A percentile compares a stretch with the other conserved stretches of the same genome.
Conservation (phyloP, 208 protist species). For the Blechomonas ayalai region DNA sequence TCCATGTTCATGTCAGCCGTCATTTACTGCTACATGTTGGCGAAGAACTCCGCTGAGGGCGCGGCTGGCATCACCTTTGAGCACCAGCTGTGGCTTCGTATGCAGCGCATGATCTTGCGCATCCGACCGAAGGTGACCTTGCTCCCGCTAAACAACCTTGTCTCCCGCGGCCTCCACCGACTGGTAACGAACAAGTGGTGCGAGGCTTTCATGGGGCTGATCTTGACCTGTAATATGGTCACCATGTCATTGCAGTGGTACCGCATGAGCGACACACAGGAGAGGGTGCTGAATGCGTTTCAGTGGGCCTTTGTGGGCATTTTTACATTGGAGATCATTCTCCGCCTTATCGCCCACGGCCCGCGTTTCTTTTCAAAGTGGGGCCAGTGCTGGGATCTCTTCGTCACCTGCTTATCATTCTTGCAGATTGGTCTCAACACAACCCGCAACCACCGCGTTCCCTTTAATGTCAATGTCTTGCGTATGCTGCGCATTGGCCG, state of each 20-base stretch:
- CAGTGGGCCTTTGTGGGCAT: conserved; percentile 84
- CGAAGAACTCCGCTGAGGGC: conserved; percentile 56
- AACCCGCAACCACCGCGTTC: conserved; percentile 33
- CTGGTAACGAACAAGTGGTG: conserved; percentile 43
- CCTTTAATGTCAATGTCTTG: conserved; percentile 86
- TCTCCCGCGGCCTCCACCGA: conserved; percentile 53
- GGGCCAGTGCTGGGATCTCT: conserved; percentile 82
- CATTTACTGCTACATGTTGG: conserved; percentile 85
- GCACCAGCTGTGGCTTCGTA: conserved; percentile 74
- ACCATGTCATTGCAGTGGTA: conserved; percentile 88
- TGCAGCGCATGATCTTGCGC: conserved; percentile 64
- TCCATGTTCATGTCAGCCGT: conserved; percentile 84
- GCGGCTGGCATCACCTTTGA: conserved; percentile 51
- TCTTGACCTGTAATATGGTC: conserved; percentile 72
- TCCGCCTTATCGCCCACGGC: conserved; percentile 72
- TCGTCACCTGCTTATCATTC: conserved; percentile 65
- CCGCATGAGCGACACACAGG: conserved; percentile 37
- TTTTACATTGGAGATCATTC: conserved; percentile 82
- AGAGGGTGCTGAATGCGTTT: conserved; percentile 34
- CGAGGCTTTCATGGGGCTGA: conserved; percentile 57
- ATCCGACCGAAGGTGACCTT: conserved; percentile 50
- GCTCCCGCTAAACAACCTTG: conserved; percentile 38
- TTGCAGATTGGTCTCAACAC: conserved; percentile 76
- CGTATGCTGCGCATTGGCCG: conserved; percentile 77
- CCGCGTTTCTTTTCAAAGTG: conserved; percentile 65